Conservation (phyloP, 345 rosid species). For the Acer campestre region DNA sequence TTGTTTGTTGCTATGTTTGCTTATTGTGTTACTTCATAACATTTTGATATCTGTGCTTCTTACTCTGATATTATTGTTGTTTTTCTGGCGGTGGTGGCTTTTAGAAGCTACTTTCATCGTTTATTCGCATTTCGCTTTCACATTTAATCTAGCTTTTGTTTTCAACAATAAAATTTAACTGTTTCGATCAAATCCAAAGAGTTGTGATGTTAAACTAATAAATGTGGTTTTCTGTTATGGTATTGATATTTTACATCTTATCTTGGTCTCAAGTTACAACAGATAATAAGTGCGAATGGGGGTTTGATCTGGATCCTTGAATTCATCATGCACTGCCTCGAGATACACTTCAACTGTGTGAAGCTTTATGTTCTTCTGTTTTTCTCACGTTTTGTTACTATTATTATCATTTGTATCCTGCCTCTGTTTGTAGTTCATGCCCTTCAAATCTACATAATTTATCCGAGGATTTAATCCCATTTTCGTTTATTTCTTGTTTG, state of each 20-base stretch:
- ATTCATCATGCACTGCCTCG: too few relatives aligned
- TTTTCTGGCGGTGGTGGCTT: not conserved
- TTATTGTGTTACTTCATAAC: not conserved
- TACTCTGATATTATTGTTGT: not conserved
- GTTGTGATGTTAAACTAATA: too few relatives aligned
- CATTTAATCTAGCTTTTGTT: not conserved
- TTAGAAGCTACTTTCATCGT: not conserved
- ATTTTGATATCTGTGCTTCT: not conserved
- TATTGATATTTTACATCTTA: slow-evolving; percentile 13
- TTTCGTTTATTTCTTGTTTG: not conserved
- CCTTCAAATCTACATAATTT: too few relatives aligned
- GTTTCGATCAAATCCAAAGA: too few relatives aligned
- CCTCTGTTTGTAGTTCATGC: too few relatives aligned
- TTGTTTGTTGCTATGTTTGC: not conserved
- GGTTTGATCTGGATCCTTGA: slow-evolving; percentile 10
- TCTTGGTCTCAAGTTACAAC: too few relatives aligned
- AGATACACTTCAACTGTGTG: too few relatives aligned
- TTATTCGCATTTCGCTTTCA: not conserved
- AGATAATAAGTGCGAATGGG: not conserved
- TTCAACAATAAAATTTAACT: not conserved
- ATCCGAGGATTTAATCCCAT: too few relatives aligned
- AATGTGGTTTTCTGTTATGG: not conserved
- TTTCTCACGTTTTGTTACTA: not conserved
- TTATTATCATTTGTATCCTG: too few relatives aligned
- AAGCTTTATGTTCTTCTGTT: too few relatives aligned